Conservation (phyloP, 495 filamentous ascomycete genomes). For the Hyaloscypha variabilis region DNA sequence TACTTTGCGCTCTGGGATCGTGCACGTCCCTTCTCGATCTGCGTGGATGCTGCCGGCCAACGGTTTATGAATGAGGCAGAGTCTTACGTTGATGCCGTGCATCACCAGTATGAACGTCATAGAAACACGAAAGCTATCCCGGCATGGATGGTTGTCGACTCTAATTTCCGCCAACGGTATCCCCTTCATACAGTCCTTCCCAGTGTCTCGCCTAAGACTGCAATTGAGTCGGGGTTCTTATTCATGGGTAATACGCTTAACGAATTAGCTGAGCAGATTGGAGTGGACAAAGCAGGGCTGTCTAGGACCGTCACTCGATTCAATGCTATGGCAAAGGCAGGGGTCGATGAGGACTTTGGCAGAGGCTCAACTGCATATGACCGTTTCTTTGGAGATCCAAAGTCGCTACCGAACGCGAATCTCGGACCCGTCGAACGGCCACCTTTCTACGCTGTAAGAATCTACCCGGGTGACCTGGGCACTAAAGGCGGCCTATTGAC, state of each 20-base stretch:
- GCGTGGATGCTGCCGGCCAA: conserved; percentile 30
- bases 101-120: conserved; percentile 15
- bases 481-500: conserved; percentile 34
- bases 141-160: conserved; percentile 30
- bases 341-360: conserved; percentile 32
- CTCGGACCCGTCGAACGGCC: conserved; percentile 23
- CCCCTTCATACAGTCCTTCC: conserved; percentile 13
- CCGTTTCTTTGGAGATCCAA: conserved; percentile 32
- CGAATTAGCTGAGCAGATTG: conserved; percentile 43
- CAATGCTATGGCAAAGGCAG: conserved; percentile 31
- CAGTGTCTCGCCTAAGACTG: conserved; percentile 3
- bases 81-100: conserved; percentile 22
- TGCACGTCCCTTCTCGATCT: conserved; percentile 29
- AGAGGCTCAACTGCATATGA: conserved; percentile 31
- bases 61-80: conserved; percentile 34
- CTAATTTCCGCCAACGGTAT: conserved; percentile 27
- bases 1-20: conserved; percentile 25
- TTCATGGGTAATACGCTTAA: conserved; percentile 40
- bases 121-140: conserved; percentile 17
- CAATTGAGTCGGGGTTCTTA: conserved; percentile 21
- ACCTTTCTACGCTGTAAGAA: conserved; percentile 32
- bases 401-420: conserved; percentile 27
- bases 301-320: conserved; percentile 24
- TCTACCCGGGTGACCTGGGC: conserved; percentile 32
- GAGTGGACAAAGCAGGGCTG: conserved; percentile 11